A percentile compares a stretch with the other conserved stretches of the same genome.
phyloP scores from a whole-genome alignment of 768 basidiomycete species.

The Kockovaella imperatae region DNA sequence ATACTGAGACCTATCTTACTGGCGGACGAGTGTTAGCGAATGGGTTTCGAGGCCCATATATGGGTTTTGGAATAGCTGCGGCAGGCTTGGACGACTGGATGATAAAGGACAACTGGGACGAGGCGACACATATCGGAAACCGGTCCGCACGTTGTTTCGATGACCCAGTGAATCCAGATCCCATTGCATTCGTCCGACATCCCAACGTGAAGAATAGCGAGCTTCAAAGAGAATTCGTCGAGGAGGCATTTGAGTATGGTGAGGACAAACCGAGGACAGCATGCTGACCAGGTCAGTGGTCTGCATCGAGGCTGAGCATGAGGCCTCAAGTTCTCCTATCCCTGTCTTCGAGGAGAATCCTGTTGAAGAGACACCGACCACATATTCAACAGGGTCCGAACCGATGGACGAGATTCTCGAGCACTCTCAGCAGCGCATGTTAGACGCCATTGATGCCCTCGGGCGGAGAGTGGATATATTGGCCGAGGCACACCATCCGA shows the following conservation, averaged over 20 bases:
- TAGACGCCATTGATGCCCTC: slow-evolving; percentile 36
- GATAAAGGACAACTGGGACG: slow-evolving; percentile 45
- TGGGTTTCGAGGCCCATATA: slow-evolving; percentile 43
- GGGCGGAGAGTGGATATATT: slow-evolving; percentile 6
- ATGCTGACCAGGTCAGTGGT: slow-evolving; percentile 30
- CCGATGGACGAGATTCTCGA: slow-evolving; percentile 41
- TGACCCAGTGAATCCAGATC: slow-evolving; percentile 40
- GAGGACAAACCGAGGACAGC: slow-evolving; percentile 10
- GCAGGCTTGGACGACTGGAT: slow-evolving; percentile 44
- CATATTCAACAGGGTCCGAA: slow-evolving; percentile 28
- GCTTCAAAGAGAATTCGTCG: slow-evolving; percentile 40
- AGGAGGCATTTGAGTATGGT: slow-evolving; percentile 44
- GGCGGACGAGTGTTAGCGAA: slow-evolving; percentile 46
- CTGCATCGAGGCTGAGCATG: slow-evolving; percentile 32
- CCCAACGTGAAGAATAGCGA: slow-evolving; percentile 24
- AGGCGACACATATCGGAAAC: slow-evolving; percentile 38
- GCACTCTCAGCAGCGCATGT: slow-evolving; percentile 37
- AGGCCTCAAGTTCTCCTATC: slow-evolving; percentile 2
- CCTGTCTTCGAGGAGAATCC: not conserved
- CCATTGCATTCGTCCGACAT: slow-evolving; percentile 38
- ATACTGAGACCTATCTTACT: slow-evolving; percentile 41
- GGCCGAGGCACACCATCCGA: no score
- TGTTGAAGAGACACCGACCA: not conserved
- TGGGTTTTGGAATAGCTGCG: slow-evolving; percentile 48
- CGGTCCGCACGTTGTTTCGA: slow-evolving; percentile 40